phyloP scores from a whole-genome alignment of 129 eudicot genomes.

The Chrysanthemum seticuspe region DNA sequence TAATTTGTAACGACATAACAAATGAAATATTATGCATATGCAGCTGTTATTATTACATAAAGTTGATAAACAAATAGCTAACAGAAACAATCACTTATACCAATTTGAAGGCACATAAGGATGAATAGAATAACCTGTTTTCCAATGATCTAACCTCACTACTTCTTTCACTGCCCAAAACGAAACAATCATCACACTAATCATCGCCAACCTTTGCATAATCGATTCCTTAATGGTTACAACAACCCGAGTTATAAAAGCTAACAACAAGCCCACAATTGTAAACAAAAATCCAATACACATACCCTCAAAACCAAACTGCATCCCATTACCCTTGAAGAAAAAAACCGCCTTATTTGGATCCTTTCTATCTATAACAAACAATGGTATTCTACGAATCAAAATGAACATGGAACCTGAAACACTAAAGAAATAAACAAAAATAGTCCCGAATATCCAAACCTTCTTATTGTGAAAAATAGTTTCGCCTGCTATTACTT shows the following conservation, averaged over 20 bases:
- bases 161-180: conserved; percentile 84
- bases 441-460: conserved; percentile 58
- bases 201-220: conserved; percentile 61
- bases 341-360: conserved; percentile 61
- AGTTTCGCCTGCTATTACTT: conserved; percentile 53
- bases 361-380: conserved; percentile 55
- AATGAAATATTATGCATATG: neutral
- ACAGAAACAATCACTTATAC: conserved; percentile 28
- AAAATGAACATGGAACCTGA: conserved; percentile 75
- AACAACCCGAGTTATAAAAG: conserved; percentile 47
- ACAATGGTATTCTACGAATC: conserved; percentile 67
- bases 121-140: conserved; percentile 71
- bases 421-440: conserved; percentile 77
- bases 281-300: conserved; percentile 67
- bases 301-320: conserved; percentile 81
- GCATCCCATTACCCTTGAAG: conserved; percentile 85
- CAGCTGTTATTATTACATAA: neutral
- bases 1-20: no score
- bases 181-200: conserved; percentile 48
- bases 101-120: conserved; percentile 77
- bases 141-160: conserved; percentile 69
- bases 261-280: conserved; percentile 61
- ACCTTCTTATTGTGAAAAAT: conserved; percentile 53
- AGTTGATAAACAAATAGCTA: neutral
- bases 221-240: conserved; percentile 45